Conservation (phyloP, 257 asterid species). For the Craterostigma plantagineum region DNA sequence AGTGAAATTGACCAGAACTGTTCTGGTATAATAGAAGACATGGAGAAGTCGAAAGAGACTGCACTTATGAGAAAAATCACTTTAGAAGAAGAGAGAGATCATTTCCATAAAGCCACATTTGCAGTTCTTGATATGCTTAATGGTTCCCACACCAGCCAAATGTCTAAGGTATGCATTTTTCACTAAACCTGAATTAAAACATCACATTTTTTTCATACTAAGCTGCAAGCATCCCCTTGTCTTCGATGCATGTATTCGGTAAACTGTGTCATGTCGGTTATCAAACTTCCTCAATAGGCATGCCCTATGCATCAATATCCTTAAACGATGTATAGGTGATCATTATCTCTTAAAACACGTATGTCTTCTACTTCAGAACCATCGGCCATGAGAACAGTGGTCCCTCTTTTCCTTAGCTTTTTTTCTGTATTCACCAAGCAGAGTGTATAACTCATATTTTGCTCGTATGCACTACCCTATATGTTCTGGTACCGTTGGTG, state of each 20-base stretch:
- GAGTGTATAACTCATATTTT: too few relatives aligned
- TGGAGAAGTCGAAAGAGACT: conserved; percentile 47
- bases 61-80: conserved; percentile 49
- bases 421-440: conserved; percentile 30
- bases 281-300: conserved; percentile 9
- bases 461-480: too few relatives aligned
- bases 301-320: neutral
- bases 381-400: conserved; percentile 40
- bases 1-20: conserved; percentile 66
- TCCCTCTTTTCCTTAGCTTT: conserved; percentile 50
- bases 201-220: conserved; percentile 5
- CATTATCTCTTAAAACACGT: conserved; percentile 57
- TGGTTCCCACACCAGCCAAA: conserved; percentile 24
- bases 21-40: conserved; percentile 43
- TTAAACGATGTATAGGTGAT: conserved; percentile 56
- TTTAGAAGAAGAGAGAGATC: conserved; percentile 59
- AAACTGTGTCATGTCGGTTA: conserved; percentile 4
- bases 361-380: conserved; percentile 64
- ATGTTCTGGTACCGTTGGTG: too few relatives aligned
- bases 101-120: conserved; percentile 63
- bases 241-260: neutral
- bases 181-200: neutral
- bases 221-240: conserved; percentile 3
- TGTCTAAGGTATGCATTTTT: conserved; percentile 14
- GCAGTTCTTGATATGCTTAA: conserved; percentile 69